Percentiles rank a stretch among this genome's conserved stretches.
phyloP scores from a whole-genome alignment of 2,329 filamentous ascomycete species.

The Sporothrix protearum region DNA sequence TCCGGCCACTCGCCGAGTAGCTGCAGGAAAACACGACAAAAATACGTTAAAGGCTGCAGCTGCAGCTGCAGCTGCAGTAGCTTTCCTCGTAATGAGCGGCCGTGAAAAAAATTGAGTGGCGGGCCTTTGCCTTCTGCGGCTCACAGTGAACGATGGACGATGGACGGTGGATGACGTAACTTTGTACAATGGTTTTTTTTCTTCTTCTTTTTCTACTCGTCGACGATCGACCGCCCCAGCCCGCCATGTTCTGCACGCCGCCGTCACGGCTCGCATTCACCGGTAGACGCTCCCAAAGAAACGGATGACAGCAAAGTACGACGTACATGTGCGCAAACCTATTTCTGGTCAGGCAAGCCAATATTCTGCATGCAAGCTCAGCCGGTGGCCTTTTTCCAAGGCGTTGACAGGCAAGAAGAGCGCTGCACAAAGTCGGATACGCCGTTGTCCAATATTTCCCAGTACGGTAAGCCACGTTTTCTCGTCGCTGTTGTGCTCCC shows the following conservation, averaged over 20 bases:
- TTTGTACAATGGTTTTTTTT: too few relatives aligned
- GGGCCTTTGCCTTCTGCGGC: neutral
- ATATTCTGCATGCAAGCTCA: neutral
- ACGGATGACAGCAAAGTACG: neutral
- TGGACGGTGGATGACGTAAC: too few relatives aligned
- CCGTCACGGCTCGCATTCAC: neutral
- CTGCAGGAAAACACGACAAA: neutral
- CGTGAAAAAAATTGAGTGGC: neutral
- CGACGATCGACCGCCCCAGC: slow-evolving; percentile 3
- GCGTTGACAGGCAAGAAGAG: neutral
- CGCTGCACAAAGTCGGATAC: neutral
- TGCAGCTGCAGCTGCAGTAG: slow-evolving; percentile 8
- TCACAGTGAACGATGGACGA: neutral
- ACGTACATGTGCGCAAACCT: too few relatives aligned
- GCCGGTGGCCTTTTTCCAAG: neutral
- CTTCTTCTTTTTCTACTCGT: neutral
- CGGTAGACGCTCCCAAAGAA: neutral
- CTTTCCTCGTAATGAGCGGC: slow-evolving; percentile 5
- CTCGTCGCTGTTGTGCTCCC: neutral
- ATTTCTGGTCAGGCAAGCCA: neutral
- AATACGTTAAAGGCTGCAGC: neutral
- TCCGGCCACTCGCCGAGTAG: slow-evolving; percentile 1
- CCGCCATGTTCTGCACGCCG: neutral
- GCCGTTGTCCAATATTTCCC: neutral
- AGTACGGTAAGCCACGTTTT: neutral